Base-by-base conservation (phyloP, 2,329 filamentous ascomycete species). In the Penicillium sp. region DNA sequence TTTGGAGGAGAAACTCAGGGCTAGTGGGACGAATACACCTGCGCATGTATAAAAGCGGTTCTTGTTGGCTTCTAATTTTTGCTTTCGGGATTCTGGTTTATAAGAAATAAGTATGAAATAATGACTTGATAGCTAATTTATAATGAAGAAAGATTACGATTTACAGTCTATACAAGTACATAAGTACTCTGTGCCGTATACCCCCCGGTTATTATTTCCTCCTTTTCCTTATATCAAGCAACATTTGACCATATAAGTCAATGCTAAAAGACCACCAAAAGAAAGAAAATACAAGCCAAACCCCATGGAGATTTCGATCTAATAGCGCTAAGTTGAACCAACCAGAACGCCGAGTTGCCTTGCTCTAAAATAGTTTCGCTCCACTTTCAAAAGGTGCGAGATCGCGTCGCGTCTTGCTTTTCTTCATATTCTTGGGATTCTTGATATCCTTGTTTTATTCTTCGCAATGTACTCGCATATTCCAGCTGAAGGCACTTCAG, bases 1-100 rank as follows among this genome's bases (percentile, higher is more conserved):
- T 40, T 55, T 63, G 54, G 59, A 64, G 31, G 68, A 67, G 34
- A 50, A 55, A 42, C 25, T 46, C 1, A 61, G 62, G 44, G 39
- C 45, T 1, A 58, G 56, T 58, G 57, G 61, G 3, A 44, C 49
- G 27, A 55, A 29, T 34, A 63, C 61, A 4, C 60, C 63, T 21
- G 56, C 48, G n/a, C 57, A 59, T 34, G 60, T 34, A 27, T 53
- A 37, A 18, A 48, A 27, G 35, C 15, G 39, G 37, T 31, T 21
- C n/a, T 32, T 31, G 44, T 23, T 27, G 10, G 6, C 16, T 39
- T 39, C 31, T 38, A 8, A 8, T 1, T 39, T 10, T 31, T 5
- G n/a, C 6, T 49, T 32, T 16, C 7, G n/a, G 25, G 35, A 4
- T 2, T 8, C 8, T 23, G 42, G 27, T 23, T n/a, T 27, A 40